A percentile compares a stretch with the other conserved stretches of the same genome.
Conservation (phyloP, 2,329 filamentous ascomycete genomes). For the Diaporthe citri region DNA sequence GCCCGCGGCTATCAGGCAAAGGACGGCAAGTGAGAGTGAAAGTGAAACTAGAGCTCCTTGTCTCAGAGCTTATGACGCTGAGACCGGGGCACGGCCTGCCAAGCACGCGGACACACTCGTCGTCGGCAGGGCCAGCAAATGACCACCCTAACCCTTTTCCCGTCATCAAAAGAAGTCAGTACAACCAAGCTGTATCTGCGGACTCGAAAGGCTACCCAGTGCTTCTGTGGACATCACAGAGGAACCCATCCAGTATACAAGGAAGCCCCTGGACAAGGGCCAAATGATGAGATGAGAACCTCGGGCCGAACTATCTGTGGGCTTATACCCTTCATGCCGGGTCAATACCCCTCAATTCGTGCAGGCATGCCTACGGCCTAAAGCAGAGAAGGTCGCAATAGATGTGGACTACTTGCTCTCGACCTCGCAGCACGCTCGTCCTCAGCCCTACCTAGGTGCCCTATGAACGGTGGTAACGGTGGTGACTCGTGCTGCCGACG, state of each 20-base stretch:
- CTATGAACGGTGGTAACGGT: neutral
- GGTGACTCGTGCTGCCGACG: neutral
- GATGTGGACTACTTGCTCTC: neutral
- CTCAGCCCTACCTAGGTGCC: neutral
- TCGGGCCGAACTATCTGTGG: neutral
- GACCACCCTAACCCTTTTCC: neutral
- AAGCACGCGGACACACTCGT: neutral
- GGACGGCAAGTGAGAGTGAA: neutral
- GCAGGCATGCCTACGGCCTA: neutral
- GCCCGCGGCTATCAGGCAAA: neutral
- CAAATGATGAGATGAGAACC: neutral
- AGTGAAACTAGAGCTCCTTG: constrained; percentile 6
- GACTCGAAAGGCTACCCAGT: too few species aligned
- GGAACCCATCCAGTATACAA: neutral
- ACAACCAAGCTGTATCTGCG: neutral
- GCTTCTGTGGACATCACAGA: neutral
- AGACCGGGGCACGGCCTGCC: constrained; percentile 15
- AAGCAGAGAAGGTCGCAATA: neutral
- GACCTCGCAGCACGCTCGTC: neutral
- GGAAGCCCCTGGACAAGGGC: neutral
- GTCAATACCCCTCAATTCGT: neutral
- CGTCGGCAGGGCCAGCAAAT: neutral
- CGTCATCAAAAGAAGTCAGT: neutral
- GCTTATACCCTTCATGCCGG: neutral
- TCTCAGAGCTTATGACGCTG: constrained; percentile 9